Base-by-base conservation (phyloP, 2,329 filamentous ascomycete genomes). In the Phaeosphaeriaceae sp. region DNA sequence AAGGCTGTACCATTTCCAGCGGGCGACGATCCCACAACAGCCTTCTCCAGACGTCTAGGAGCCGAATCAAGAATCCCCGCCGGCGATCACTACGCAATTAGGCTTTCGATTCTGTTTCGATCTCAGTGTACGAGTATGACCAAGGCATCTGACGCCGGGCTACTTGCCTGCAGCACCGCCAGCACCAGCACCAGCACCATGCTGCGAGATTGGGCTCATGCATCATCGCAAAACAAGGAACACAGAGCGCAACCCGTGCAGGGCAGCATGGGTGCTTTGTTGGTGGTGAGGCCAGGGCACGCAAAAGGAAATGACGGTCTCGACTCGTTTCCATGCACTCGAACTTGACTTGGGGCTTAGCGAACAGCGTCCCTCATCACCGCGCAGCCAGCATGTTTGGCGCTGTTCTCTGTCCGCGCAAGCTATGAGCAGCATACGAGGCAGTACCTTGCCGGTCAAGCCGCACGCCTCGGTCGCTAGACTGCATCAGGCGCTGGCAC, bases 401-500 rank as follows among this genome's bases (percentile, higher is more conserved):
- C 40, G 40, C 25, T 27, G 5, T 9, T 27, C 25, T 5, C 21
- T 46, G 41, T 62, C 53, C 46, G 57, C 54, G 47, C 49, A 42
- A 46, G 59, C 56, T 46, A 42, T 47, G 51, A 44, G 54, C 51
- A 45, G 33, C 25, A 27, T 20, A 31, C 25, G 24, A 56, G 57
- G 59, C 55, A 56, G 54, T 46, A 53, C 55, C 60, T 58, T 69
- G 71, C 70, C 70, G 68, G 69, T 55, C 21, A 65, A 60, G 59
- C 72, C 72, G 71, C 64, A 54, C 56, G 20, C 10, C 54, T 60
- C 61, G 70, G 56, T 55, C 51, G 60, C 69, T 69, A 69, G 53
- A 41, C 63, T 53, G 57, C 55, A 65, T 60, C 53, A 48, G 58
- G 68, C 54, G 52, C 56, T 53, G 59, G 57, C 52, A 50, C 63